Conservation (phyloP, 2,329 filamentous ascomycete genomes). For the Simplicillium aogashimaense region DNA sequence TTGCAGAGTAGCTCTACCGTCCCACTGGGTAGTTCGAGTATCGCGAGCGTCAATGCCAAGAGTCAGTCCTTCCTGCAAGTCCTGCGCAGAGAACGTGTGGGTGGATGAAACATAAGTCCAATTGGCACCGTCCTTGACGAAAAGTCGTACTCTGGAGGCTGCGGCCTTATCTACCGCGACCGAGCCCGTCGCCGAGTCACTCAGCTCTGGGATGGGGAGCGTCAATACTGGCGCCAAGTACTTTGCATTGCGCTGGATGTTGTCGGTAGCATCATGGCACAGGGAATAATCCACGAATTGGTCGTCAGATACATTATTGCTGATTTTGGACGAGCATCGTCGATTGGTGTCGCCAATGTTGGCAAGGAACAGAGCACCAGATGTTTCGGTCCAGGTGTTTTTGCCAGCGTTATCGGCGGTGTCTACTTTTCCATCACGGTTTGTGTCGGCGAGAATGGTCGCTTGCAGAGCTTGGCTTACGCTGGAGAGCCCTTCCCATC, state of each 20-base stretch:
- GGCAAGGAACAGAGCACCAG: conserved; percentile 2
- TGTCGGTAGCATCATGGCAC: neutral
- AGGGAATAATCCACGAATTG: neutral
- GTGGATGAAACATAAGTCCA: conserved; percentile 16
- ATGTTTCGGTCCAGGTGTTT: neutral
- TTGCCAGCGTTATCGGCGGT: neutral
- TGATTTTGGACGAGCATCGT: conserved; percentile 1
- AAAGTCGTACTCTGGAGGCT: conserved; percentile 16
- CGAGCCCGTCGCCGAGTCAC: conserved; percentile 8
- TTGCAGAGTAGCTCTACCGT: conserved; percentile 15
- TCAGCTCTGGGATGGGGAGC: conserved; percentile 11
- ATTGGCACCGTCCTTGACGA: conserved; percentile 10
- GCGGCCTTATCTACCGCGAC: conserved; percentile 8
- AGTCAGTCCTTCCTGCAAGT: conserved; percentile 18
- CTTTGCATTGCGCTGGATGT: neutral
- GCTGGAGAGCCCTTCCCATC: neutral
- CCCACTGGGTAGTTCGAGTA: conserved; percentile 13
- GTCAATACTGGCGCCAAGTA: conserved; percentile 21
- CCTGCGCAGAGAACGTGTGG: conserved; percentile 15
- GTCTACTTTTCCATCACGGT: conserved; percentile 5
- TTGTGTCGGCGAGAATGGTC: conserved; percentile 3
- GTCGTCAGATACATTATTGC: neutral
- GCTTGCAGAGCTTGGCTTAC: conserved; percentile 1
- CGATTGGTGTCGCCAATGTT: conserved; percentile 4
- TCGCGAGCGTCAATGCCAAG: conserved; percentile 24